phyloP scores from a whole-genome alignment of 495 filamentous ascomycete species.

The Aspergillus coremiiformis region DNA sequence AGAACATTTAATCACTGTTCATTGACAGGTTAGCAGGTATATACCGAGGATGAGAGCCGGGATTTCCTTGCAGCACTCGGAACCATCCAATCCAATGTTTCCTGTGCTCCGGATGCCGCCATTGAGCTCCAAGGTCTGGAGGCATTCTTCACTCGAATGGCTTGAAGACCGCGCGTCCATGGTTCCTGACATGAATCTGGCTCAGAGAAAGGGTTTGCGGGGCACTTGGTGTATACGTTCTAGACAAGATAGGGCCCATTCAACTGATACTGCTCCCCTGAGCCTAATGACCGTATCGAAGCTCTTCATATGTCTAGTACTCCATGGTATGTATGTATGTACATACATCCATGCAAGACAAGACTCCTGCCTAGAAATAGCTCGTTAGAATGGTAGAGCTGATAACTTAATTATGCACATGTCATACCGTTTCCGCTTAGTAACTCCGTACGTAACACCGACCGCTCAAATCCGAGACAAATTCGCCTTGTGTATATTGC shows the following conservation, averaged over 20 bases:
- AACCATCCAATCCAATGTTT: conserved; percentile 38
- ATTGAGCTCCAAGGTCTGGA: conserved; percentile 23
- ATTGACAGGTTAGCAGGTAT: conserved; percentile 9
- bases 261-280: not conserved
- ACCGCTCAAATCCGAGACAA: not conserved
- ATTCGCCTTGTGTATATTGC: not conserved
- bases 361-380: not conserved
- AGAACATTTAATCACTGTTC: conserved; percentile 9
- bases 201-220: conserved; percentile 37
- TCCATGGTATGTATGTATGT: too few relatives aligned
- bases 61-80: conserved; percentile 8
- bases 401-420: too few relatives aligned
- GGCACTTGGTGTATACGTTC: conserved; percentile 19
- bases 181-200: conserved; percentile 27
- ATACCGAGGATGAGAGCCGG: conserved; percentile 19
- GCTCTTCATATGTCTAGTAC: too few relatives aligned
- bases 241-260: not conserved
- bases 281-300: too few relatives aligned
- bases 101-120: conserved; percentile 29
- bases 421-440: not conserved
- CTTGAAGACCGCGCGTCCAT: conserved; percentile 21
- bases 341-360: not conserved
- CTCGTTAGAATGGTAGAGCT: not conserved
- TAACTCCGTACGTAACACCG: not conserved
- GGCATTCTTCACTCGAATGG: conserved; percentile 28